A percentile compares a stretch with the other conserved stretches of the same genome.
These are phyloP conservation scores for Jatropha curcas DNA, from an alignment of 345 rosid genomes.

Conservation along the genomic window DNA sequence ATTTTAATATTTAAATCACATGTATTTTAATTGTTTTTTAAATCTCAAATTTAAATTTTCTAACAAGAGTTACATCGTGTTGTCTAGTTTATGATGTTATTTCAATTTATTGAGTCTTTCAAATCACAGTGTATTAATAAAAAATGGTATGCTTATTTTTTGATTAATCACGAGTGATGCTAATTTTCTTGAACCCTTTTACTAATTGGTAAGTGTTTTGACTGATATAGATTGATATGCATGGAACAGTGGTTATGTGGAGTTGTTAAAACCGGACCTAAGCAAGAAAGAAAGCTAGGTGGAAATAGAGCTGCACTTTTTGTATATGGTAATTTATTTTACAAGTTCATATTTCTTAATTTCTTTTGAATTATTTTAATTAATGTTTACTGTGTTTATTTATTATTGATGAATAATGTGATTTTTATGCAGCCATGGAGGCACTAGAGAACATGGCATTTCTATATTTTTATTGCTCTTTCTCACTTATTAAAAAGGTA, in stretches of 20 bases:
- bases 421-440: constrained; percentile 40
- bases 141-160: constrained; percentile 33
- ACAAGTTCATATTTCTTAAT: background rate
- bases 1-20: too few species aligned
- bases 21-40: too few species aligned
- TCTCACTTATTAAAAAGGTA: too few species aligned
- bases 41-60: too few species aligned
- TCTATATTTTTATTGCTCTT: too few species aligned
- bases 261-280: constrained; percentile 30
- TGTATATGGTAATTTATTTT: constrained; percentile 51
- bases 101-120: too few species aligned
- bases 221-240: background rate
- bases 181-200: background rate
- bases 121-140: too few species aligned
- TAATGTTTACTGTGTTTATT: background rate
- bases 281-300: constrained; percentile 33
- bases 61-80: too few species aligned
- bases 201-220: background rate
- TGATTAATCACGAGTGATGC: background rate
- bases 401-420: too few species aligned
- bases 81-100: too few species aligned
- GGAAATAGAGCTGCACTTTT: constrained; percentile 54
- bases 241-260: constrained; percentile 28
- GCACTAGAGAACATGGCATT: constrained; percentile 65
- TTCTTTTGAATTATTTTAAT: too few species aligned